Evolutionary conservation across 148 eudicot species (phyloP), one percentile per base, ranked within the genome.

Genomic region (Chenopodium berlandieri): DNA sequence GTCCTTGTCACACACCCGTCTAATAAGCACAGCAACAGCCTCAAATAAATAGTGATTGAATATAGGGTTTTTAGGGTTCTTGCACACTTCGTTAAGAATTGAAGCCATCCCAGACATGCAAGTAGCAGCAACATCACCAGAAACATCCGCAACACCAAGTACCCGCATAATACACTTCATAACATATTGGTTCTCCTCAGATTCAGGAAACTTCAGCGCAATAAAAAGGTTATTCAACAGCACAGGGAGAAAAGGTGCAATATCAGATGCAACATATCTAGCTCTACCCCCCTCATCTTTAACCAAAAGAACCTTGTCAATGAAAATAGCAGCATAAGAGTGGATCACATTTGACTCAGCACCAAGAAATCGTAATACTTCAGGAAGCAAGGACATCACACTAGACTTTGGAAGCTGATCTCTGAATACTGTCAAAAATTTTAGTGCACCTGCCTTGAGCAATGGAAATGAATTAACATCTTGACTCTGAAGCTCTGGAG

Each of bases 81-180:
- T 89, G 80, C 98, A 96, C 44, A 96, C 98, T 86, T 83, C 88
- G 67, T 86, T 86, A 16, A 96, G 95, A 52, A 96, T 90, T 80
- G 88, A 81, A 58, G 94, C 90, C 76, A 96, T 78, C 72, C 93
- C 89, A 44, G 86, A 85, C 83, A 96, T 91, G 81, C 99, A 92
- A 80, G 89, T 84, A 79, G 88, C 86, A 85, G 95, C 99, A 85
- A 90, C 90, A 25, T 92, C 93, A 25, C 78, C 81, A 67, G 99
- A 87, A 77, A 94, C 81, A 63, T 91, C 97, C 48, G 97, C 98
- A 87, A 89, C 93, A 63, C 97, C 92, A 87, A 96, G 97, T 66
- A 94, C 99, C 76, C 97, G 91, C 99, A 96, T 94, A 76, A 96
- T 91, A 79, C 99, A 96, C 90, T 90, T 96, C 98, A 96, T 94